These are phyloP conservation scores for Begonia fuchsioides DNA, from an alignment of 306 rosid species.

Conservation along the genomic window DNA sequence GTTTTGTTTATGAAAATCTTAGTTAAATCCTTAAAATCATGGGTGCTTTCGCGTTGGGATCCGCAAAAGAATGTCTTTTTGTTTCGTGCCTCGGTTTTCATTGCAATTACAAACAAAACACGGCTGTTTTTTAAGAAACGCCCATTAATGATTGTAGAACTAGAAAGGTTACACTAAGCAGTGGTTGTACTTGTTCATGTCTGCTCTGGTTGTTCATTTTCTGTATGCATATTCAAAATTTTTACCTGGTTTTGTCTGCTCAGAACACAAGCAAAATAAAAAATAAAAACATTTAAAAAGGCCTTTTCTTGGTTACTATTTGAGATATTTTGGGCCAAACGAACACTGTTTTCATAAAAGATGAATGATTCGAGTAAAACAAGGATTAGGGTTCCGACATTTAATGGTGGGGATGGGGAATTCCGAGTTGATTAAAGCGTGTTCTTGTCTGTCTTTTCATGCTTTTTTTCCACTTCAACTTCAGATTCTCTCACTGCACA, in stretches of 20 bases:
- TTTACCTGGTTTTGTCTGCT: too few species aligned
- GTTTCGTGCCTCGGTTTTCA: slow-evolving; percentile 20
- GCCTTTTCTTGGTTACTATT: slow-evolving; percentile 5
- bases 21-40: slow-evolving; percentile 19
- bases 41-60: slow-evolving; percentile 17
- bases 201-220: slow-evolving; percentile 14
- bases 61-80: slow-evolving; percentile 6
- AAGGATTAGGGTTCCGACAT: slow-evolving; percentile 42
- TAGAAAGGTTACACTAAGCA: slow-evolving; percentile 8
- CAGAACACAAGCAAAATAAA: neutral
- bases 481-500: slow-evolving; percentile 14
- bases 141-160: slow-evolving; percentile 6
- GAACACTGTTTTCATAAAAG: too few species aligned
- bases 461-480: slow-evolving; percentile 26
- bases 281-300: too few species aligned
- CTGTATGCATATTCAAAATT: neutral
- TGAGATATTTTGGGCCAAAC: neutral
- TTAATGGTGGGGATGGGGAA: slow-evolving; percentile 43
- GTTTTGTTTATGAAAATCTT: slow-evolving; percentile 22
- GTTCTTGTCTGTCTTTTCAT: slow-evolving; percentile 30
- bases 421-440: slow-evolving; percentile 53
- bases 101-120: neutral
- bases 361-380: neutral
- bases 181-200: slow-evolving; percentile 3
- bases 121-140: neutral